phyloP scores from a whole-genome alignment of 257 asterid species.

The Gardenia jasminoides region DNA sequence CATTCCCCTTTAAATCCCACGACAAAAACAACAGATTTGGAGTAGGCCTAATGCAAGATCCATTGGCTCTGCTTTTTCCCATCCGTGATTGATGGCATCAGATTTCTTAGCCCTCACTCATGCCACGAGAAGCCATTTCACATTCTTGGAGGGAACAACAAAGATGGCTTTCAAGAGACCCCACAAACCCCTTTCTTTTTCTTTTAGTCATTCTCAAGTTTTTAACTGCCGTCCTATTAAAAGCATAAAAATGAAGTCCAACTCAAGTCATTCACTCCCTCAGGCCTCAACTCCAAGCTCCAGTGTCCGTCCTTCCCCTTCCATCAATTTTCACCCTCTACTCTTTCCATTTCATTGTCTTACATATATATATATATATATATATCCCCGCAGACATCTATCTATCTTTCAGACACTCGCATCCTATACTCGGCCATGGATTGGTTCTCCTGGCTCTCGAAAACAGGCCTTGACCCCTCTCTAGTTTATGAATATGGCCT shows the following conservation, averaged over 20 bases:
- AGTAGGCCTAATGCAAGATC: slow-evolving; percentile 4
- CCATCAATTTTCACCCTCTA: not conserved
- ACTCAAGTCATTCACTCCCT: slow-evolving; percentile 18
- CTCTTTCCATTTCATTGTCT: not conserved
- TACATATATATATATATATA: too few species aligned
- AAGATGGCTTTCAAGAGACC: slow-evolving; percentile 20
- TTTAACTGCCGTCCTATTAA: slow-evolving; percentile 20
- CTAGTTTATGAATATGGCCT: slow-evolving; percentile 43
- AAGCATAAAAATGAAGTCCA: not conserved
- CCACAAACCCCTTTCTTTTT: slow-evolving; percentile 16
- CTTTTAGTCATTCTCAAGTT: slow-evolving; percentile 29
- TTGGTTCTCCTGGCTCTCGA: slow-evolving; percentile 55
- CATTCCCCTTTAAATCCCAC: not conserved
- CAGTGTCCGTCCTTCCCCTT: not conserved
- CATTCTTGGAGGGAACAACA: slow-evolving; percentile 15
- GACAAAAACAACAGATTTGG: not conserved
- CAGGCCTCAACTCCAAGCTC: not conserved
- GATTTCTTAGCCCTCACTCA: slow-evolving; percentile 35
- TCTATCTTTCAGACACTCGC: not conserved
- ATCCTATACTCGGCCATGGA: slow-evolving; percentile 29
- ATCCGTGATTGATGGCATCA: slow-evolving; percentile 36
- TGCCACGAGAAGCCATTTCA: slow-evolving; percentile 7
- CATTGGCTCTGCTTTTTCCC: slow-evolving; percentile 17
- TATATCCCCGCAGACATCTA: too few species aligned
- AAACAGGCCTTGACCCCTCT: slow-evolving; percentile 44